Percentiles rank a stretch among this genome's conserved stretches.
Conservation (phyloP, 208 protist species). For the Trypanosoma caninum region DNA sequence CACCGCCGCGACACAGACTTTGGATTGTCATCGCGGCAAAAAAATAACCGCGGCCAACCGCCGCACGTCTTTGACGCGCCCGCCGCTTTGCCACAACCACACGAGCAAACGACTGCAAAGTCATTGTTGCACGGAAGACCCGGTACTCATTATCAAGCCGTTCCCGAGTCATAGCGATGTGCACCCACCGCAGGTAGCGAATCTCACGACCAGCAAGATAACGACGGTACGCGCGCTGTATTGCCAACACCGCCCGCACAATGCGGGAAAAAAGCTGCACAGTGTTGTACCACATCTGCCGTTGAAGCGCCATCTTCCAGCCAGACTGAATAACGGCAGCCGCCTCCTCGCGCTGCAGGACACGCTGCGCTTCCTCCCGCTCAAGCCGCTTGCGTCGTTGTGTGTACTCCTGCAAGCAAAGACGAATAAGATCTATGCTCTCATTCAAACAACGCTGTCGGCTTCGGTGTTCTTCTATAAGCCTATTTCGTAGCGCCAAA, state of each 20-base stretch:
- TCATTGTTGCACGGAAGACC: conserved; percentile 26
- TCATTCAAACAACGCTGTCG: conserved; percentile 23
- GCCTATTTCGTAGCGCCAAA: conserved; percentile 2
- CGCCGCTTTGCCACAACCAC: conserved; percentile 36
- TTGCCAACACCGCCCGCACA: conserved; percentile 29
- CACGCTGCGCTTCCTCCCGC: conserved; percentile 21
- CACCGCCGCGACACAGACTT: conserved; percentile 29
- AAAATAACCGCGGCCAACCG: conserved; percentile 44
- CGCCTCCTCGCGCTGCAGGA: conserved; percentile 24
- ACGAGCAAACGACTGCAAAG: conserved; percentile 52
- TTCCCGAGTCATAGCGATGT: conserved; percentile 31
- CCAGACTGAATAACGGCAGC: conserved; percentile 36
- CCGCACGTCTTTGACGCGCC: conserved; percentile 32
- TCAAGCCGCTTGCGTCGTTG: conserved; percentile 24
- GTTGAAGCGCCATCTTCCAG: conserved; percentile 33
- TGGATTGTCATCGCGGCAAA: conserved; percentile 40
- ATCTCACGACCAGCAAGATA: conserved; percentile 44
- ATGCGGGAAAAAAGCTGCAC: conserved; percentile 32
- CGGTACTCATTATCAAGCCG: conserved; percentile 35
- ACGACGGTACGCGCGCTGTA: conserved; percentile 47
- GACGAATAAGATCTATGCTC: conserved; percentile 32
- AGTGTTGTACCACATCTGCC: conserved; percentile 33
- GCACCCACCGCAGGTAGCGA: conserved; percentile 50
- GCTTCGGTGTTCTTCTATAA: conserved; percentile 7
- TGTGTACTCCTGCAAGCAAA: conserved; percentile 54